phyloP scores from a whole-genome alignment of 768 basidiomycete species.

The Sarcomyxa edulis region DNA sequence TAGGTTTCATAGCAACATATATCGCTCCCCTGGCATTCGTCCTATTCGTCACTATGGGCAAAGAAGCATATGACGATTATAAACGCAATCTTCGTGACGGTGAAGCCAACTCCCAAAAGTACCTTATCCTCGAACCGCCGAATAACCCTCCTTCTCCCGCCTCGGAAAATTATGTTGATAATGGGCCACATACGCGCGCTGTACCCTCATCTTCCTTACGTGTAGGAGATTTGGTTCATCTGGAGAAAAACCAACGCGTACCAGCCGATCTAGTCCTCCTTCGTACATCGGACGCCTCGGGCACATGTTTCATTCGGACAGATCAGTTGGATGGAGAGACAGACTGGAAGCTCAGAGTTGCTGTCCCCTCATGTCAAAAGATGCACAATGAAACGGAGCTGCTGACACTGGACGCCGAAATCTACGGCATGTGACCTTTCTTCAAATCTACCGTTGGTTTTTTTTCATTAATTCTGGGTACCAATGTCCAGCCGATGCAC shows the following conservation, averaged over 20 bases:
- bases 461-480: too few relatives aligned
- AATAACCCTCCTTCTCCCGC: constrained; percentile 36
- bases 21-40: constrained; percentile 96
- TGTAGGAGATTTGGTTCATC: constrained; percentile 84
- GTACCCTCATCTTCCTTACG: constrained; percentile 84
- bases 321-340: constrained; percentile 99
- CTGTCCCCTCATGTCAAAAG: constrained; percentile 80
- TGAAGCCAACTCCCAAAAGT: constrained; percentile 93
- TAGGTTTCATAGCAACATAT: constrained; percentile 94
- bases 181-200: constrained; percentile 47
- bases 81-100: constrained; percentile 87
- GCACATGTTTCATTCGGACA: constrained; percentile 95
- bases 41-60: constrained; percentile 92
- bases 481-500: constrained; percentile 93
- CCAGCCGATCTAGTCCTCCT: constrained; percentile 92
- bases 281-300: constrained; percentile 81
- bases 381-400: constrained; percentile 41
- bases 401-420: constrained; percentile 76
- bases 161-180: constrained; percentile 27
- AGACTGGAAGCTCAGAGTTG: constrained; percentile 96
- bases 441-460: not conserved
- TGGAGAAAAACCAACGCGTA: constrained; percentile 97
- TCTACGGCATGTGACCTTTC: constrained; percentile 61
- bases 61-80: constrained; percentile 99
- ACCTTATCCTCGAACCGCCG: constrained; percentile 63